These are phyloP conservation scores for Malus hybrid DNA, from an alignment of 331 rosid genomes.

Conservation along the genomic window DNA sequence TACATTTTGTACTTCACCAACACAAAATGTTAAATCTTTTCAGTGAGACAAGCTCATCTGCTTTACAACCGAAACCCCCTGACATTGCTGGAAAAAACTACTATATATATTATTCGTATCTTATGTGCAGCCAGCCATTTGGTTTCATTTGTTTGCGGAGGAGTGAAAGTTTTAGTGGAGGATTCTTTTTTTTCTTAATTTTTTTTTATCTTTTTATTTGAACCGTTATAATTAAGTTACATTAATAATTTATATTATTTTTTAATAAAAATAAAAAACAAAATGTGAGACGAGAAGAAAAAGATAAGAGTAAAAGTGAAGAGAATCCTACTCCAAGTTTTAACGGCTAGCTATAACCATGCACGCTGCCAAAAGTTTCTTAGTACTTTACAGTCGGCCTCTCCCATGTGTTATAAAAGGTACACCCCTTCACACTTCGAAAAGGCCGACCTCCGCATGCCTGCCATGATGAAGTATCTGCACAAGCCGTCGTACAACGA, in stretches of 20 bases:
- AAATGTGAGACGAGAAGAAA: too few species aligned
- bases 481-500: neutral
- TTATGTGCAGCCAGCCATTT: neutral
- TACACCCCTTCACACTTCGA: neutral
- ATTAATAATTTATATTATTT: too few species aligned
- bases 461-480: neutral
- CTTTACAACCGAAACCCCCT: neutral
- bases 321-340: too few species aligned
- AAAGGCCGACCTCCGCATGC: neutral
- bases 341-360: neutral
- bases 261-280: too few species aligned
- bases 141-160: neutral
- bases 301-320: too few species aligned
- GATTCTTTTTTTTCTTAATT: too few species aligned
- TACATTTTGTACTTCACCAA: too few species aligned
- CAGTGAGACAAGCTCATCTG: neutral
- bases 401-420: conserved; percentile 1
- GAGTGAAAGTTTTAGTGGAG: neutral
- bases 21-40: neutral
- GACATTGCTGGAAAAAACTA: neutral
- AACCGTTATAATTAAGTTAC: rapidly evolving
- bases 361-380: neutral
- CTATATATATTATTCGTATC: neutral
- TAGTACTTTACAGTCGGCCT: conserved; percentile 14
- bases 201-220: too few species aligned